These are phyloP conservation scores for Triticum turgidum DNA, from an alignment of 176 grass and related monocot species.

Conservation along the genomic window DNA sequence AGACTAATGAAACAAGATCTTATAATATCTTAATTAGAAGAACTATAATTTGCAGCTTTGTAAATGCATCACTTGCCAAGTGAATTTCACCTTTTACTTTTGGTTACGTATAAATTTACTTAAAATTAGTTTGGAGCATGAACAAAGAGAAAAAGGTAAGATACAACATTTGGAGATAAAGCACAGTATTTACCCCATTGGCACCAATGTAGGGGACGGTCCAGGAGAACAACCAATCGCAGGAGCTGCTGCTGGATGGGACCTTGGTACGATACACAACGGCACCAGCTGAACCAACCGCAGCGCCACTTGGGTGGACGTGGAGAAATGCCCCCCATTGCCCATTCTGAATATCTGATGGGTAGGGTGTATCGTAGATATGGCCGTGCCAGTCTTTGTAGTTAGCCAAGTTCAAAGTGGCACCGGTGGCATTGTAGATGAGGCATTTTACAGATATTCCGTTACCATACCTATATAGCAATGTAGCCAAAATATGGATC, in stretches of 20 bases:
- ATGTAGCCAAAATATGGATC: not conserved
- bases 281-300: not conserved
- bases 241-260: not conserved
- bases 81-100: too few relatives aligned
- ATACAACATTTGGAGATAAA: too few relatives aligned
- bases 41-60: too few relatives aligned
- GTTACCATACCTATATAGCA: not conserved
- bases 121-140: not conserved
- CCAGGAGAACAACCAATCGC: constrained; percentile 23
- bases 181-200: not conserved
- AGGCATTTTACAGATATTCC: constrained; percentile 18
- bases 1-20: too few relatives aligned
- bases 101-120: not conserved
- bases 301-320: not conserved
- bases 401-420: not conserved
- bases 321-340: constrained; percentile 25
- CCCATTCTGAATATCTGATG: constrained; percentile 15
- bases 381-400: not conserved
- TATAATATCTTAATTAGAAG: too few relatives aligned
- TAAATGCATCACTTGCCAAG: too few relatives aligned
- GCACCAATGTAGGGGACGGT: not conserved
- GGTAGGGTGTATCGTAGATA: constrained; percentile 19
- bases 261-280: not conserved
- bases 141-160: not conserved
- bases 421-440: constrained; percentile 22